phyloP scores from a whole-genome alignment of 2,329 filamentous ascomycete genomes.

The Alternaria dauci region DNA sequence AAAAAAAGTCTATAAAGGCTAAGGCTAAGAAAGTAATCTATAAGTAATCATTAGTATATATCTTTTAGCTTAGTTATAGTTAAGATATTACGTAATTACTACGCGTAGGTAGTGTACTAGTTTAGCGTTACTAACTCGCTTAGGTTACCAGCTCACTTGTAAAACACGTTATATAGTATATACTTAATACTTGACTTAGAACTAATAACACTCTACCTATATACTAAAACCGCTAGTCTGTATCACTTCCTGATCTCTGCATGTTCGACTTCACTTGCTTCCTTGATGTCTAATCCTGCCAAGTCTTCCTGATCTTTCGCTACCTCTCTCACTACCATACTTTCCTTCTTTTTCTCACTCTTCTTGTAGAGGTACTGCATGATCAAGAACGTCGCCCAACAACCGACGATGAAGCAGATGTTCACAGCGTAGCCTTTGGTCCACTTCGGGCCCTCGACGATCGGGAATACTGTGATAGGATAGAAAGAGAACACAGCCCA shows the following conservation, averaged over 20 bases:
- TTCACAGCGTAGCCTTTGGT: constrained; percentile 59
- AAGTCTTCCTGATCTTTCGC: constrained; percentile 41
- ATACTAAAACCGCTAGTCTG: not conserved
- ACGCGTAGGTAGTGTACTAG: no score
- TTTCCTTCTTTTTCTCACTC: constrained; percentile 38
- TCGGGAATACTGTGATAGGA: constrained; percentile 47
- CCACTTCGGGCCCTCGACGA: constrained; percentile 55
- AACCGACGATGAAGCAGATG: constrained; percentile 56
- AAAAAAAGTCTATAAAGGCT: no score
- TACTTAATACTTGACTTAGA: no score
- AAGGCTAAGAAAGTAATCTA: no score
- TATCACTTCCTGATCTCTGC: constrained; percentile 26
- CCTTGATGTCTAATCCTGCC: constrained; percentile 30
- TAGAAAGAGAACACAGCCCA: constrained; percentile 50
- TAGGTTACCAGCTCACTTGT: no score
- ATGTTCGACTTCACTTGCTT: constrained; percentile 32
- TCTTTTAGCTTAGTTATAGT: no score
- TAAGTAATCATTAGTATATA: no score
- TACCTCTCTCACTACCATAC: constrained; percentile 15
- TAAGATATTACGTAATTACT: no score
- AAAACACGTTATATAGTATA: no score
- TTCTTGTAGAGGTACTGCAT: constrained; percentile 50
- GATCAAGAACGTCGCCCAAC: constrained; percentile 55
- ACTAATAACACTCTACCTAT: no score
- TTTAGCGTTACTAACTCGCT: no score